phyloP scores from a whole-genome alignment of 306 rosid species.

The Nissolia schottii region DNA sequence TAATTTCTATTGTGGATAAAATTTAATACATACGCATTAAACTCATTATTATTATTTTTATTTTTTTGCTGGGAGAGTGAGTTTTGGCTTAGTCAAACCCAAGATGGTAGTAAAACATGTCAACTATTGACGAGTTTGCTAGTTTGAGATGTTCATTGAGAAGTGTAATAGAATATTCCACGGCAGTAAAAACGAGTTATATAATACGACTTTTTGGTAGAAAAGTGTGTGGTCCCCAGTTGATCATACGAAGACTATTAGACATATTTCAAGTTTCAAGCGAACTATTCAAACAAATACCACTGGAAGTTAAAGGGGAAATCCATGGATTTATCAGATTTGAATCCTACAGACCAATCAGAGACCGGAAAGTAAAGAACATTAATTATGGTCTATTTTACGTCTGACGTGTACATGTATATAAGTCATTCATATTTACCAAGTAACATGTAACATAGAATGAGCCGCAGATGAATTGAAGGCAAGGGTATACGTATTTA shows the following conservation, averaged over 20 bases:
- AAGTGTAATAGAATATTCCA: not conserved
- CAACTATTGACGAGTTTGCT: not conserved
- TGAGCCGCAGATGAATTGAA: not conserved
- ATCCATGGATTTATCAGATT: not conserved
- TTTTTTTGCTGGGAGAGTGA: not conserved
- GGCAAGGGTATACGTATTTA: not conserved
- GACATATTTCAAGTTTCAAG: not conserved
- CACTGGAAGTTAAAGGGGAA: not conserved
- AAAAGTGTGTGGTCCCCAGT: not conserved
- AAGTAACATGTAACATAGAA: conserved; percentile 26
- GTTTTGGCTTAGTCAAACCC: conserved; percentile 9
- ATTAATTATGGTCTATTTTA: not conserved
- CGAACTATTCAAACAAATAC: conserved; percentile 12
- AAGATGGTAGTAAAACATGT: not conserved
- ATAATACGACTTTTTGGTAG: not conserved
- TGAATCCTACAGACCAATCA: conserved; percentile 25
- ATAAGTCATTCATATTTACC: conserved; percentile 29
- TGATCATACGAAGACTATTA: not conserved
- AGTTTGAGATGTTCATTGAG: not conserved
- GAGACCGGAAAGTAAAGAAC: conserved; percentile 8
- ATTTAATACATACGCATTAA: too few species aligned
- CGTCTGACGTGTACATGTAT: conserved; percentile 20
- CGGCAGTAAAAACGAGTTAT: not conserved
- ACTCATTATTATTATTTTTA: too few species aligned
- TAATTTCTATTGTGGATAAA: too few species aligned